phyloP scores from a whole-genome alignment of 2,329 filamentous ascomycete species.

The Pseudocercospora macadamiae region DNA sequence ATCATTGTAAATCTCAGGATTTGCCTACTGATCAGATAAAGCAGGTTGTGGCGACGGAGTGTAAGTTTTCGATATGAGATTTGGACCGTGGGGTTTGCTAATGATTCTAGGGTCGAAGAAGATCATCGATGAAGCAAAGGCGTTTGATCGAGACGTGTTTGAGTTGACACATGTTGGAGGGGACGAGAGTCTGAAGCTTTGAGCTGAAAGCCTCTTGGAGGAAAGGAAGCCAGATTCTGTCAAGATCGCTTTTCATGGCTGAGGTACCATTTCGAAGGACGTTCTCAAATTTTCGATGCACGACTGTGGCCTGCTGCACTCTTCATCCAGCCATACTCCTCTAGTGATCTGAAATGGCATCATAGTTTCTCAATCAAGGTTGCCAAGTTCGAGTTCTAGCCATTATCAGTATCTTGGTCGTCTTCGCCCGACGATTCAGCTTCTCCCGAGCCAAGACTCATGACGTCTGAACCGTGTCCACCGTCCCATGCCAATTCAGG shows the following conservation, averaged over 20 bases:
- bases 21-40: constrained; percentile 28
- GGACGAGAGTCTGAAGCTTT: constrained; percentile 14
- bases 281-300: too few relatives aligned
- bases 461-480: constrained; percentile 8
- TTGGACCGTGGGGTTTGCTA: not conserved
- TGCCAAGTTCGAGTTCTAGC: too few relatives aligned
- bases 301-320: not conserved
- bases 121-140: constrained; percentile 22
- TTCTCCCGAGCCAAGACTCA: not conserved
- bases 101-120: constrained; percentile 24
- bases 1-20: constrained; percentile 22
- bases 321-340: too few relatives aligned
- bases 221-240: not conserved
- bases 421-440: not conserved
- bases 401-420: not conserved
- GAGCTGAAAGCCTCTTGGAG: not conserved
- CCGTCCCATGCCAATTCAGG: constrained; percentile 16
- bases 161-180: constrained; percentile 24
- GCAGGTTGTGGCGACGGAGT: constrained; percentile 27
- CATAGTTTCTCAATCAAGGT: too few relatives aligned
- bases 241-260: too few relatives aligned
- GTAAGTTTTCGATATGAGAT: constrained; percentile 10
- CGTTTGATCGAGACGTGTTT: constrained; percentile 27
- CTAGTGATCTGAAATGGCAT: too few relatives aligned
- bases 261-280: too few relatives aligned